Conservation (phyloP, 495 filamentous ascomycete genomes). For the Rhypophila decipiens region DNA sequence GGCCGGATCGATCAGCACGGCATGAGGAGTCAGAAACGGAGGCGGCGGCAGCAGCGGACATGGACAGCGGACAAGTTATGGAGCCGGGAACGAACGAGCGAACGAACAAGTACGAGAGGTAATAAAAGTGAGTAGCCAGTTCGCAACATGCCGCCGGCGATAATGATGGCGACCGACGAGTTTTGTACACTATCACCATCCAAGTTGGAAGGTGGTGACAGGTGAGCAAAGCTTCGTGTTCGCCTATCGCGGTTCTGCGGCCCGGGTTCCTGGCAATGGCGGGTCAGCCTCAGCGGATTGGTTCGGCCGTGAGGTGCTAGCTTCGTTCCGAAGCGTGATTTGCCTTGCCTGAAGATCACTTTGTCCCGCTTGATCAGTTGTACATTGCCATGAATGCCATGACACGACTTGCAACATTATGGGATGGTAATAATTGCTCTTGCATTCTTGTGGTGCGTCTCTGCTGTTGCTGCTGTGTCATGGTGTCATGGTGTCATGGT, state of each 20-base stretch:
- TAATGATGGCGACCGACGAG: no score
- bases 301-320: conserved; percentile 2
- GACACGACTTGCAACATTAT: background rate
- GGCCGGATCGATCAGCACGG: conserved; percentile 9
- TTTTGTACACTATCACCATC: no score
- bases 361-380: background rate
- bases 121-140: no score
- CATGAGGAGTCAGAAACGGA: conserved; percentile 3
- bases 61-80: conserved; percentile 1
- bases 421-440: no score
- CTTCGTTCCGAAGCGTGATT: conserved; percentile 4
- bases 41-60: background rate
- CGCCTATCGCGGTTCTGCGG: conserved; percentile 16
- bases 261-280: conserved; percentile 15
- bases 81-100: conserved; percentile 8
- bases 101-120: background rate
- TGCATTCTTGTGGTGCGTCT: no score
- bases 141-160: no score
- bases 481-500: no score
- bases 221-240: background rate
- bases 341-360: background rate
- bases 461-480: no score
- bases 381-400: background rate
- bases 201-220: background rate
- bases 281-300: conserved; percentile 5